These are phyloP conservation scores for Aspergillus transmontanensis DNA, from an alignment of 2,329 filamentous ascomycete genomes.

Conservation along the genomic window DNA sequence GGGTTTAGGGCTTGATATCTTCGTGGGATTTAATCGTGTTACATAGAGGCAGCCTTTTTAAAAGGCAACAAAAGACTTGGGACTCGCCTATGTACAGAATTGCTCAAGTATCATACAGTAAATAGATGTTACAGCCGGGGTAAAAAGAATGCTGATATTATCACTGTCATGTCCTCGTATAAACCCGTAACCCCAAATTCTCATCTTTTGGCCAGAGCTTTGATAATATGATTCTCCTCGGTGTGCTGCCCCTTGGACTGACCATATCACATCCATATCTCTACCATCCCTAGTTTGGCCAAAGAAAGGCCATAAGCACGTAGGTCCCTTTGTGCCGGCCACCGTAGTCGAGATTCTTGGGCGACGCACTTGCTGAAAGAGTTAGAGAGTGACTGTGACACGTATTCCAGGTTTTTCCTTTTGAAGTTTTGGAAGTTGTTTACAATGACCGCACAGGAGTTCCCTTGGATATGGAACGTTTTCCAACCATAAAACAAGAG, in stretches of 20 bases:
- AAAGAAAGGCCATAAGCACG: not conserved
- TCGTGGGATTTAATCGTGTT: not conserved
- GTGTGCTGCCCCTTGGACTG: not conserved
- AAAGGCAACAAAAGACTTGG: not conserved
- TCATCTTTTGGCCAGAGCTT: not conserved
- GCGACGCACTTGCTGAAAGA: not conserved
- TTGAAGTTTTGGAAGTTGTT: not conserved
- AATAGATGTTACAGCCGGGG: not conserved
- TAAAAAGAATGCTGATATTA: not conserved
- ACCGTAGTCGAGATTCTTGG: not conserved
- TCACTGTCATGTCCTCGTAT: not conserved
- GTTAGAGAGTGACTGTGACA: not conserved
- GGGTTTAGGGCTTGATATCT: not conserved
- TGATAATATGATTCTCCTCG: not conserved
- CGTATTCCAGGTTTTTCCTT: not conserved
- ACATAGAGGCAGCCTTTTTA: not conserved
- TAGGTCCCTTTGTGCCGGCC: not conserved
- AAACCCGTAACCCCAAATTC: not conserved
- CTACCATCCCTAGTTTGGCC: not conserved
- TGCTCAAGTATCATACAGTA: not conserved
- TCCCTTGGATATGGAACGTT: too few relatives aligned
- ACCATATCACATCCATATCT: not conserved
- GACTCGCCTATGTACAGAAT: not conserved
- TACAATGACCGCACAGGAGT: too few relatives aligned
- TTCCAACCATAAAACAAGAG: not conserved